Conservation (phyloP, 202 grass and related monocot genomes). For the Hordeum pubiflorum region DNA sequence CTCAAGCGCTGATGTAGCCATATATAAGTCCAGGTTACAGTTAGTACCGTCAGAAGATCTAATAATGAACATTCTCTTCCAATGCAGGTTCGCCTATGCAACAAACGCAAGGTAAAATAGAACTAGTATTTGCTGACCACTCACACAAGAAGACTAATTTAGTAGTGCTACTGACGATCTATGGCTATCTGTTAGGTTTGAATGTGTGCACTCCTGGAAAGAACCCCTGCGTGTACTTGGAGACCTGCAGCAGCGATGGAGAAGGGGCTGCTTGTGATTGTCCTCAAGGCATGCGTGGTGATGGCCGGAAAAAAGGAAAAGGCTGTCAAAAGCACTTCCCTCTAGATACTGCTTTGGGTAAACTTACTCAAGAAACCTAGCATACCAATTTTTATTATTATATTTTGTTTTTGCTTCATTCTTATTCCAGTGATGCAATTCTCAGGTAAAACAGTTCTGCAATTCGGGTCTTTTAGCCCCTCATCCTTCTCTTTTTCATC, state of each 20-base stretch:
- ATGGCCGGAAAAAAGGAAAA: no score
- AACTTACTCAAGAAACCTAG: neutral
- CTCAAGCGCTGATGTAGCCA: neutral
- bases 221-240: no score
- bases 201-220: neutral
- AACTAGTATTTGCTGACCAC: neutral
- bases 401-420: neutral
- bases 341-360: constrained; percentile 28
- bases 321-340: neutral
- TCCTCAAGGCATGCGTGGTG: constrained; percentile 25
- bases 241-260: neutral
- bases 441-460: neutral
- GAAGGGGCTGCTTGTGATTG: constrained; percentile 19
- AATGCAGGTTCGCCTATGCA: neutral
- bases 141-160: neutral
- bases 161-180: neutral
- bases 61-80: neutral
- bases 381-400: neutral
- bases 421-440: neutral
- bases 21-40: neutral
- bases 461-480: neutral
- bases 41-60: neutral
- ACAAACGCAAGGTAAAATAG: constrained; percentile 17
- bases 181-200: constrained; percentile 8
- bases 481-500: neutral